Percentiles rank a stretch among this genome's conserved stretches.
Evolutionary conservation across 2,329 filamentous ascomycete species (phyloP).

Genomic region (Microdochium trichocladiopsis): DNA sequence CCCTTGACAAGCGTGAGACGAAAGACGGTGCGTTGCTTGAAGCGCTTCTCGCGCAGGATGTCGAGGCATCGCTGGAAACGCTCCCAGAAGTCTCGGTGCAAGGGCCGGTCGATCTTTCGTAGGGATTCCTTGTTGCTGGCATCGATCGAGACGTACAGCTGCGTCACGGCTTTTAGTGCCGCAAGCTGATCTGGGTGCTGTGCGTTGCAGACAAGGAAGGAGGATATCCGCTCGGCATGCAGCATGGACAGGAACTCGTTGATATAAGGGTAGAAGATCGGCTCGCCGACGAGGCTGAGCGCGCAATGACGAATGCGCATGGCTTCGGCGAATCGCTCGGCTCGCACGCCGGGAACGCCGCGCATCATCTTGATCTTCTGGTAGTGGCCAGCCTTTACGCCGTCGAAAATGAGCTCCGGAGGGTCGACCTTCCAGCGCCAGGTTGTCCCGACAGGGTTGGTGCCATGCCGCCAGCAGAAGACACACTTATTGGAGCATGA

Average conservation of each 20-base stretch:
- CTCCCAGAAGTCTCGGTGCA: conserved; percentile 97
- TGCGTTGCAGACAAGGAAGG: conserved; percentile 93
- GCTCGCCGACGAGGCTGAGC: conserved; percentile 85
- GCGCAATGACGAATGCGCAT: conserved; percentile 93
- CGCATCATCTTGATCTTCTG: conserved; percentile 97
- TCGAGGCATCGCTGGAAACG: conserved; percentile 87
- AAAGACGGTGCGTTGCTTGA: conserved; percentile 88
- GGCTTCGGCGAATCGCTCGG: conserved; percentile 86
- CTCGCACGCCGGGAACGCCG: conserved; percentile 84
- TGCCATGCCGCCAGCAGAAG: conserved; percentile 97
- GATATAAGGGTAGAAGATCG: conserved; percentile 98
- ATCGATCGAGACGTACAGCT: conserved; percentile 94
- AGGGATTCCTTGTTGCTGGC: conserved; percentile 85
- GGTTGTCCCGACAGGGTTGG: conserved; percentile 91
- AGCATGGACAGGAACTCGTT: conserved; percentile 84
- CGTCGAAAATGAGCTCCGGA: conserved; percentile 81
- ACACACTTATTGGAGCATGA: conserved; percentile 98
- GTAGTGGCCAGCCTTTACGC: conserved; percentile 88
- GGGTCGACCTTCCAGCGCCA: conserved; percentile 96
- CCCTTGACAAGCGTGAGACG: conserved; percentile 93
- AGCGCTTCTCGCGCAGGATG: conserved; percentile 76
- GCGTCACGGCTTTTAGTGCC: conserved; percentile 76
- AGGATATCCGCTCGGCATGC: conserved; percentile 80
- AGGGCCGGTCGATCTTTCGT: conserved; percentile 80
- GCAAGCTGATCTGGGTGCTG: conserved; percentile 91